Conservation (phyloP, 768 basidiomycete species). For the Phlebiopsis flavidoalba region DNA sequence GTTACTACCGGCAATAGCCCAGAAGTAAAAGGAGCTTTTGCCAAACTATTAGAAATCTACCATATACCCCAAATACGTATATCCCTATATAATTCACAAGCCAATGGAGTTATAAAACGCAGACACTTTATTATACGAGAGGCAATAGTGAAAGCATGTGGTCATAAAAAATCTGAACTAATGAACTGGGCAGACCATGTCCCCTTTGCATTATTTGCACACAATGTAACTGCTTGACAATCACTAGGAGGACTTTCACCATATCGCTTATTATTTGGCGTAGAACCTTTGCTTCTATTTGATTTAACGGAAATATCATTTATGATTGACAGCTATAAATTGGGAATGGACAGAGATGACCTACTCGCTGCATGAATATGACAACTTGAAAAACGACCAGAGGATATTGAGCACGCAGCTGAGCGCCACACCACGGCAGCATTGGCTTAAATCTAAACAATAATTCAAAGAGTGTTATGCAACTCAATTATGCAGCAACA, state of each 20-base stretch:
- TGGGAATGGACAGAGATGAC: too few relatives aligned
- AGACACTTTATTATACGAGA: not conserved
- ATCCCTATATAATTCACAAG: not conserved
- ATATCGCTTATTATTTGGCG: constrained; percentile 20
- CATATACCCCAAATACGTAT: not conserved
- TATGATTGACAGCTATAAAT: constrained; percentile 17
- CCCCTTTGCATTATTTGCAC: not conserved
- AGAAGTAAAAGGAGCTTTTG: not conserved
- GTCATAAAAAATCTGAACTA: not conserved
- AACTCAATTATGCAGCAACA: constrained; percentile 18
- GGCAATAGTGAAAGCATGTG: not conserved
- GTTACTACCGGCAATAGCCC: not conserved
- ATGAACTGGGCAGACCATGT: not conserved
- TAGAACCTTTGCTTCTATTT: constrained; percentile 28
- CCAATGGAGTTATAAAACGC: not conserved
- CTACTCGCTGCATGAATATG: constrained; percentile 1
- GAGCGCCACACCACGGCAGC: too few relatives aligned
- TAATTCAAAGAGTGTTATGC: constrained; percentile 24
- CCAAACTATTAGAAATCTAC: not conserved
- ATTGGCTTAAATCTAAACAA: constrained; percentile 15
- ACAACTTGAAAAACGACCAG: constrained; percentile 22
- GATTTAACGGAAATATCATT: constrained; percentile 29
- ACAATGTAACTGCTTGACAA: not conserved
- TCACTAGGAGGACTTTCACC: not conserved
- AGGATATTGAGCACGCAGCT: constrained; percentile 19